Evolutionary conservation across 2,329 filamentous ascomycete genomes (phyloP).

Genomic region (Cytospora piceicola): DNA sequence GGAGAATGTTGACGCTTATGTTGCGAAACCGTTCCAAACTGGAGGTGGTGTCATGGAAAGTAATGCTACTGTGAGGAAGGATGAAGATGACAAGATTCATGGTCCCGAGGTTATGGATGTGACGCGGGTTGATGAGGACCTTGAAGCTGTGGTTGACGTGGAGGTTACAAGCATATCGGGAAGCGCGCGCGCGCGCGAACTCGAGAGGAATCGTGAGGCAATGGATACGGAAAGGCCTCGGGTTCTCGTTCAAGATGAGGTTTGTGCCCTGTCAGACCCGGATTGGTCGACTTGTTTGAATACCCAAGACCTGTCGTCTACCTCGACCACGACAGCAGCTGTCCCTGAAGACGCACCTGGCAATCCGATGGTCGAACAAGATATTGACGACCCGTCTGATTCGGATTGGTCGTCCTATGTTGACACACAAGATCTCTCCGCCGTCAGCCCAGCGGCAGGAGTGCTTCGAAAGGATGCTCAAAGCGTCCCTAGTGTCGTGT

Average conservation of each 20-base stretch:
- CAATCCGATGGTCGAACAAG: constrained; percentile 2
- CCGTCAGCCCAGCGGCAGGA: neutral
- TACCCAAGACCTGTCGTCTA: constrained; percentile 4
- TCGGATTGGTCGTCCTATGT: constrained; percentile 21
- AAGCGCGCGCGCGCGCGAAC: neutral
- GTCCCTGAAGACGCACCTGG: neutral
- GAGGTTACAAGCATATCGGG: neutral
- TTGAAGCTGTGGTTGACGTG: neutral
- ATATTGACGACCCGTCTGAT: constrained; percentile 7
- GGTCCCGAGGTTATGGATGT: neutral
- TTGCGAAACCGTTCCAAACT: neutral
- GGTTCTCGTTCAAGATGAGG: neutral
- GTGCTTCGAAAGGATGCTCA: neutral
- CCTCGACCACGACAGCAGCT: neutral
- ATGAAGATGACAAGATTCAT: neutral
- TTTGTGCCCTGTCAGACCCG: constrained; percentile 4
- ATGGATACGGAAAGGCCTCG: neutral
- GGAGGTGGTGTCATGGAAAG: neutral
- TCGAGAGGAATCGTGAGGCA: neutral
- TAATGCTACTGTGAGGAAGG: neutral
- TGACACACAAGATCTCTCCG: constrained; percentile 18
- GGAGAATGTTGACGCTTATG: neutral
- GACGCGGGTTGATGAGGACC: neutral
- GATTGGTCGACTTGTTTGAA: constrained; percentile 20
- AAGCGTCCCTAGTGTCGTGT: neutral